Conservation (phyloP, 2,329 filamentous ascomycete genomes). For the Coniochaeta prunicola region DNA sequence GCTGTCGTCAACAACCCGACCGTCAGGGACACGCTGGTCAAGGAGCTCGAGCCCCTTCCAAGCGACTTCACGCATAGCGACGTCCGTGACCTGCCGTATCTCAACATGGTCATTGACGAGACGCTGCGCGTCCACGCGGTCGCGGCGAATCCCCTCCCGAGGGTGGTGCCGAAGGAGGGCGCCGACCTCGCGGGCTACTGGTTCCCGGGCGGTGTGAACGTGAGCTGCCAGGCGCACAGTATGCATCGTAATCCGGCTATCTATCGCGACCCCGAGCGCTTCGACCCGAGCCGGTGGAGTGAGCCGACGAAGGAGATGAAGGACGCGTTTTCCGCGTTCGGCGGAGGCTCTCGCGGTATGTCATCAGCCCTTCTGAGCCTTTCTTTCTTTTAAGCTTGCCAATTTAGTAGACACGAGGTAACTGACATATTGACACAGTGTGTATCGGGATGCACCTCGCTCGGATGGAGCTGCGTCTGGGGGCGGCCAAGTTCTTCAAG, state of each 20-base stretch:
- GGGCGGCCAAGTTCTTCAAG: neutral
- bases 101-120: slow-evolving; percentile 25
- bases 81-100: slow-evolving; percentile 19
- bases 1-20: slow-evolving; percentile 9
- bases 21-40: slow-evolving; percentile 11
- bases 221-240: slow-evolving; percentile 26
- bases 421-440: neutral
- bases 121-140: slow-evolving; percentile 22
- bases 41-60: slow-evolving; percentile 14
- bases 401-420: neutral
- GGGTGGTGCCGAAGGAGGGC: slow-evolving; percentile 18
- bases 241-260: slow-evolving; percentile 21
- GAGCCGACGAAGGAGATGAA: neutral
- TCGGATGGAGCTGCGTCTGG: neutral
- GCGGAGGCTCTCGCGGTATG: neutral
- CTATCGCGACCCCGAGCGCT: slow-evolving; percentile 21
- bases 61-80: slow-evolving; percentile 13
- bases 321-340: neutral
- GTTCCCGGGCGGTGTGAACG: slow-evolving; percentile 21
- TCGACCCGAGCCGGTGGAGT: neutral
- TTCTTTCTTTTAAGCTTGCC: neutral
- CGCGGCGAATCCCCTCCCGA: slow-evolving; percentile 20
- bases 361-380: neutral
- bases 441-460: neutral
- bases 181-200: slow-evolving; percentile 17